Conservation (phyloP, 2,329 filamentous ascomycete genomes). For the Aureobasidium sp. region DNA sequence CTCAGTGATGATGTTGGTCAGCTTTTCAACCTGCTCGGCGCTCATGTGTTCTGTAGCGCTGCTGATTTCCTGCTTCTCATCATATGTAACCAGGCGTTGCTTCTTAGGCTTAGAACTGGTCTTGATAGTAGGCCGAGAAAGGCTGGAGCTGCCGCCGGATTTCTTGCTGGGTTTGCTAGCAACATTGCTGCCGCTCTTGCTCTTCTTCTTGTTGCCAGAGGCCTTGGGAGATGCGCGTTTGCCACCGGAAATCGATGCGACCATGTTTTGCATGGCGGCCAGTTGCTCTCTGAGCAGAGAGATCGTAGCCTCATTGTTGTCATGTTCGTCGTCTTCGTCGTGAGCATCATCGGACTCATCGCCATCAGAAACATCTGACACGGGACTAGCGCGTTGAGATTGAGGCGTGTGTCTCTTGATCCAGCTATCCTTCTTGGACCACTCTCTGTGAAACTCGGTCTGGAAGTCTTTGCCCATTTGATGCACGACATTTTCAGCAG, state of each 20-base stretch:
- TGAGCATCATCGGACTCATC: constrained; percentile 57
- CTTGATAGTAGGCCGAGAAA: constrained; percentile 32
- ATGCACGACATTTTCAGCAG: constrained; percentile 67
- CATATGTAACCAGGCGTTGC: constrained; percentile 59
- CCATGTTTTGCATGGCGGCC: constrained; percentile 41
- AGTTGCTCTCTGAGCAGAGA: constrained; percentile 65
- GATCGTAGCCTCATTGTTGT: constrained; percentile 45
- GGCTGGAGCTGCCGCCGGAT: constrained; percentile 20
- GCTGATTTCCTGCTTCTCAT: constrained; percentile 88
- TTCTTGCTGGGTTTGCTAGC: constrained; percentile 32
- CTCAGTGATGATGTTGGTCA: constrained; percentile 83
- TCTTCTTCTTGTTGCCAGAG: constrained; percentile 40
- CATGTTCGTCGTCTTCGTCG: constrained; percentile 41
- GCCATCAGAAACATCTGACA: constrained; percentile 61
- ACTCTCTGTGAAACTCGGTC: constrained; percentile 65
- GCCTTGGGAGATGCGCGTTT: constrained; percentile 45
- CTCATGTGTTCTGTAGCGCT: constrained; percentile 52
- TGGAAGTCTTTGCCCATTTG: constrained; percentile 65
- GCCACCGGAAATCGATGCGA: constrained; percentile 35
- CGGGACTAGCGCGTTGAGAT: constrained; percentile 59
- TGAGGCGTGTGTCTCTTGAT: constrained; percentile 65
- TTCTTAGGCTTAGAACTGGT: constrained; percentile 47
- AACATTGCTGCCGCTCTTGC: constrained; percentile 21
- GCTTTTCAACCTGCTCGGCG: constrained; percentile 67
- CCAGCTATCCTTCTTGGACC: constrained; percentile 75